Percentiles rank a stretch among this genome's conserved stretches.
Evolutionary conservation across 2,329 filamentous ascomycete species (phyloP).

Genomic region (Ophiostoma australiae): DNA sequence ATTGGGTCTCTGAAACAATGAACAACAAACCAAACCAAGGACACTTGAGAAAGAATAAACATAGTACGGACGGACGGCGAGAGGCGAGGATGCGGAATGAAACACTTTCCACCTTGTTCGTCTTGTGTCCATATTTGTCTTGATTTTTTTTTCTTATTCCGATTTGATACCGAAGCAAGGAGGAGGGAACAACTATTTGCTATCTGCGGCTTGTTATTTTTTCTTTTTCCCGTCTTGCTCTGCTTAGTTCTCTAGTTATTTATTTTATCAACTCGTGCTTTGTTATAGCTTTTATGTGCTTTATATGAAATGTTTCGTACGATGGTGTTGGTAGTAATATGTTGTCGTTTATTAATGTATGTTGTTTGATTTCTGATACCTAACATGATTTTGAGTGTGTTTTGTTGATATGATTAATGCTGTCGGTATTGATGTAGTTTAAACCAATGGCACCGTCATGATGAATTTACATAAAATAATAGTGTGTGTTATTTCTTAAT

Average conservation of each 20-base stretch:
- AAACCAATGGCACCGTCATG: too few species aligned
- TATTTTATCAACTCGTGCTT: constrained; percentile 11
- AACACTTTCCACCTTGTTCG: constrained; percentile 11
- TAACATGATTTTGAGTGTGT: background rate
- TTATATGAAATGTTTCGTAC: background rate
- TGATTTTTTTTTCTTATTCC: constrained; percentile 18
- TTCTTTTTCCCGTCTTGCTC: constrained; percentile 12
- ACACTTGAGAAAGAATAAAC: constrained; percentile 18
- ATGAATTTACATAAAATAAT: too few species aligned
- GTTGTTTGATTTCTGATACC: background rate
- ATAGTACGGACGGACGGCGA: constrained; percentile 8
- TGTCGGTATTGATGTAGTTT: too few species aligned
- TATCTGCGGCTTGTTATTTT: constrained; percentile 22
- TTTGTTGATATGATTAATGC: too few species aligned
- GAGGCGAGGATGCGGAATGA: constrained; percentile 16
- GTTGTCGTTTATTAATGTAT: background rate
- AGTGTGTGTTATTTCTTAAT: too few species aligned
- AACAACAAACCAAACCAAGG: constrained; percentile 18
- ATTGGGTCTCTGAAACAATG: constrained; percentile 24
- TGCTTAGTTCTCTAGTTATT: constrained; percentile 14
- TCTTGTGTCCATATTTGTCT: constrained; percentile 8
- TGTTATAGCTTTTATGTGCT: background rate
- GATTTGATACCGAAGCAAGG: constrained; percentile 21
- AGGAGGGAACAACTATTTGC: constrained; percentile 23
- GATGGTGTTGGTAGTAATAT: background rate